Evolutionary conservation across 805 yeast genomes (phyloP), one percentile per base, ranked within the genome.

Genomic region (Cyberlindnera mrakii): DNA sequence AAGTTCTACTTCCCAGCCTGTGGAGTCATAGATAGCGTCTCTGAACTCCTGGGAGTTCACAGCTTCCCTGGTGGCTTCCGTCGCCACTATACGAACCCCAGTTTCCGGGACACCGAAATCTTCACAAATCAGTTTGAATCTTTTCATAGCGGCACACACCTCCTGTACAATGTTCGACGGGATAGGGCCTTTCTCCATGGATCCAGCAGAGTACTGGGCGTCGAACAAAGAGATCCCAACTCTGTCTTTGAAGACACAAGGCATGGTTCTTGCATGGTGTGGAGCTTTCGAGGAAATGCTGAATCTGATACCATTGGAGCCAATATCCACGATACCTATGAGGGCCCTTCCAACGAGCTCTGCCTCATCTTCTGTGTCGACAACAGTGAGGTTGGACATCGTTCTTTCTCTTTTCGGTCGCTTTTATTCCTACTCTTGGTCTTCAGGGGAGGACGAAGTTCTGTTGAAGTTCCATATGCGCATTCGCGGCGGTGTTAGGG

Each of bases 21-120:
- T 75, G 1, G 78, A 73, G n/a, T 72, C 68, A 39, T 60, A 68
- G 25, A 84, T 74, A 5, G 78, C 74, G 17, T 70, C 70, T 33
- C 79, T 68, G 52, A 84, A 76, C 43, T 77, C 80, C 38, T 70
- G 71, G 0, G 82, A 73, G 51, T 83, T 83, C 5, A 79, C 65
- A 3, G 88, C 87, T 48, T 78, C 81, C 53, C 87, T 71, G 0
- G 85, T 78, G 1, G 88, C 87, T 52, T 83, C 88, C 0, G 90
- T 82, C 8, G 87, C 88, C 17, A 83, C 80, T 1, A 84, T 81
- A 45, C 76, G 65, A 11, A 82, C 85, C 15, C 80, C 74, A 14
- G 69, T 59, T 41, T 71, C 72, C 6, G 78, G 73, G 2, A 84
- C 89, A 19, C 87, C 88, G 54, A 84, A 84, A 60, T 82, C 88